phyloP scores from a whole-genome alignment of 257 asterid genomes.

The Lithospermum erythrorhizon region DNA sequence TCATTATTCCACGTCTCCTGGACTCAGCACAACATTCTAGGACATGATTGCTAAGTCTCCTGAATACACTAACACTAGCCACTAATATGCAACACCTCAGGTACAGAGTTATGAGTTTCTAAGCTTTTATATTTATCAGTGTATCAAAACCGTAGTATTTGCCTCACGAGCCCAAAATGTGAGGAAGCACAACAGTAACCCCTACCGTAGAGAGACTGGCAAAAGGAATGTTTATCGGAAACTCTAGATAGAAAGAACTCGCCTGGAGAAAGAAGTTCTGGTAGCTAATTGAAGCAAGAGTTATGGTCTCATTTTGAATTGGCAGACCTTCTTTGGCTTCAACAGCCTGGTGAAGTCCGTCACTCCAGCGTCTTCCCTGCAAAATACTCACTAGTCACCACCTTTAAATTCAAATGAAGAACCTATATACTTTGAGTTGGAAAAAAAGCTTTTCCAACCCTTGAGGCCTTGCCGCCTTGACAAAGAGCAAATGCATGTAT shows the following conservation, averaged over 20 bases:
- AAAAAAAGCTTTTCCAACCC: neutral
- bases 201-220: neutral
- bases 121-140: too few relatives aligned
- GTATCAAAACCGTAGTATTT: neutral
- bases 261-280: conserved; percentile 99
- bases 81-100: neutral
- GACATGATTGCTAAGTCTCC: too few relatives aligned
- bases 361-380: conserved; percentile 99
- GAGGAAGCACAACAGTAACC: neutral
- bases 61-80: neutral
- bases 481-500: neutral
- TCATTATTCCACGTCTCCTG: neutral
- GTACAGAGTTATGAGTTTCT: neutral
- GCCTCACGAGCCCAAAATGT: neutral
- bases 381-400: too few relatives aligned
- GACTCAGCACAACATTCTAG: neutral
- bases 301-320: conserved; percentile 91
- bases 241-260: conserved; percentile 16
- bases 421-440: too few relatives aligned
- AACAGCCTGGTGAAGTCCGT: conserved; percentile 99
- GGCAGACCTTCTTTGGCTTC: conserved; percentile 98
- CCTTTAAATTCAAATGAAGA: too few relatives aligned
- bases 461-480: too few relatives aligned
- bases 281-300: conserved; percentile 97
- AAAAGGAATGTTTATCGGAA: conserved; percentile 9